These are phyloP conservation scores for Kurtzmaniella quercitrusa DNA, from an alignment of 1,139 yeast species.

Conservation along the genomic window DNA sequence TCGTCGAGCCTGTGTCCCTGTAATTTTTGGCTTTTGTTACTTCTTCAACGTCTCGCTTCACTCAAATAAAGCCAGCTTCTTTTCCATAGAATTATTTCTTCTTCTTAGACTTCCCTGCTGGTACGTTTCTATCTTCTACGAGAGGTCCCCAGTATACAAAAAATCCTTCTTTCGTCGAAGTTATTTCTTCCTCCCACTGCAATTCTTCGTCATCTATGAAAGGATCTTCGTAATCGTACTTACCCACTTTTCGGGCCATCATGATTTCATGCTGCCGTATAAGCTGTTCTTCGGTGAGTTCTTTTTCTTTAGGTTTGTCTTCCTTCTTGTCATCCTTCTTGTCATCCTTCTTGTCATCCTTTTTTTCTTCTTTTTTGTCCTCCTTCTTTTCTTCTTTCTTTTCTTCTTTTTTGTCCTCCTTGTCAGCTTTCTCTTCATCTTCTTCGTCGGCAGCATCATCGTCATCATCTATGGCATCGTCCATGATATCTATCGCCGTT, in stretches of 20 bases:
- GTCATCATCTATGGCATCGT: conserved; percentile 58
- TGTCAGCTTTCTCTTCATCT: conserved; percentile 45
- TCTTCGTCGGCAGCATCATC: conserved; percentile 59
- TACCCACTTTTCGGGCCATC: conserved; percentile 72
- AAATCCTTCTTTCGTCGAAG: conserved; percentile 91
- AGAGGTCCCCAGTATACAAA: conserved; percentile 95
- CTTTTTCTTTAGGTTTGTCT: conserved; percentile 37
- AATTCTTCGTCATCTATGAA: conserved; percentile 94
- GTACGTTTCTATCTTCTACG: conserved; percentile 51
- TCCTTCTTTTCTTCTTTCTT: conserved; percentile 16
- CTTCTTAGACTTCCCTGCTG: conserved; percentile 12
- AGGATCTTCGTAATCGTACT: conserved; percentile 91
- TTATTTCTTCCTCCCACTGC: conserved; percentile 89
- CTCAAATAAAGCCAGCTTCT: no score
- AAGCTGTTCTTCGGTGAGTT: conserved; percentile 44
- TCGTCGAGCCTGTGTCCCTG: no score
- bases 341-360: conserved; percentile 22
- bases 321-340: conserved; percentile 25
- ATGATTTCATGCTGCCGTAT: conserved; percentile 40
- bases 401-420: conserved; percentile 13
- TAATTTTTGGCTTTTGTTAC: no score
- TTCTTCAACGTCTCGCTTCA: no score
- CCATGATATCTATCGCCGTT: conserved; percentile 57
- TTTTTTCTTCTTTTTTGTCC: conserved; percentile 18
- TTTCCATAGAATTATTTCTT: no score